Base-by-base conservation (phyloP, 805 yeast species). In the Kluyveromyces starmeri region DNA sequence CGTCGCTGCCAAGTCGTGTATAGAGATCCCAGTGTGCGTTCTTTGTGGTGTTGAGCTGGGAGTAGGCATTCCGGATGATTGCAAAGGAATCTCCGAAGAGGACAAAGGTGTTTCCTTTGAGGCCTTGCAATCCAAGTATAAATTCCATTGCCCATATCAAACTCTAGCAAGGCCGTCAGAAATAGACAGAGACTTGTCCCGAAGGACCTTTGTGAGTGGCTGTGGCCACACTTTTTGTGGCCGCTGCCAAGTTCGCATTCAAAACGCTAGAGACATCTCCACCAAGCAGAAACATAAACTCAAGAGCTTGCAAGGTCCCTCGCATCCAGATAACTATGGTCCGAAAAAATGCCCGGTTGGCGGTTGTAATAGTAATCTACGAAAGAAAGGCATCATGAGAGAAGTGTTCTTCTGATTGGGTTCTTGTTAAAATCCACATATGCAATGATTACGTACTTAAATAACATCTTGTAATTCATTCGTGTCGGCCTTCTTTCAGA, bases 151-250 rank as follows among this genome's bases (percentile, higher is more conserved):
- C 2, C 89, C 92, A 2, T 82, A 79, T 70, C 79, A 73, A 45
- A 71, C 78, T 23, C 44, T 64, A 11, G 50, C 56, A 11, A 58
- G 61, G 18, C 59, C 77, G n/a, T 68, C 78, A 0, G 65, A 62
- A 8, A 60, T 63, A 0, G 94, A 83, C 47, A 47, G 61, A 13
- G 78, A 71, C 36, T 59, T 82, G 21, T 78, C 88, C 0, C 73
- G 67, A 46, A 68, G 85, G 40, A 70, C 80, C 2, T 85, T 78
- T 48, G 67, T 69, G 13, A 70, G 83, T 0, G 57, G 61, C 25
- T 85, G 96, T 62, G 95, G 95, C 0, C 96, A 85, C 60, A 70
- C 77, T 1, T 85, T 73, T 53, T 85, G 96, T 56, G 96, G 95
- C 1, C 58, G 89, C 27, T 85, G 96, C 58, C 81, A 80, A 15